Conservation (phyloP, 192 early-diverging fungal genomes). For the Entomortierella chlamydospora region DNA sequence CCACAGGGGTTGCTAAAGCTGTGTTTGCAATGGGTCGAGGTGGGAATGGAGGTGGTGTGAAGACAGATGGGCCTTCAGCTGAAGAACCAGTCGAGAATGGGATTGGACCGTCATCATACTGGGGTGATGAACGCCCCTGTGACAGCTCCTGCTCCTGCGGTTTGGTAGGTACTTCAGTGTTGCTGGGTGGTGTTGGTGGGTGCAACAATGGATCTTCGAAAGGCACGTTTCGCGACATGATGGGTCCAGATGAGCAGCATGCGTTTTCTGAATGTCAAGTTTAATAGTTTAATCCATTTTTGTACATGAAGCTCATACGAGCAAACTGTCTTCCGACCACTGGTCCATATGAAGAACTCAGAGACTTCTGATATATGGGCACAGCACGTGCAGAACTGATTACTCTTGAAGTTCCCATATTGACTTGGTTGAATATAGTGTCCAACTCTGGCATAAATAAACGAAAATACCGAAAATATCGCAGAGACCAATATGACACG, state of each 20-base stretch:
- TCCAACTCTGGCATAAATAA: too few relatives aligned
- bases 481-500: too few relatives aligned
- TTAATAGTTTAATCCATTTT: too few relatives aligned
- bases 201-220: conserved; percentile 50
- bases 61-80: conserved; percentile 11
- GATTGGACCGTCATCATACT: conserved; percentile 48
- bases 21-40: not conserved
- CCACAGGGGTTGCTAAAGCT: not conserved
- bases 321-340: too few relatives aligned
- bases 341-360: too few relatives aligned
- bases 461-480: too few relatives aligned
- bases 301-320: too few relatives aligned
- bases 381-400: too few relatives aligned
- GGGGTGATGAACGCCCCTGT: not conserved
- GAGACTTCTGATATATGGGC: too few relatives aligned
- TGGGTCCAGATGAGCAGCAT: not conserved
- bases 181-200: conserved; percentile 36
- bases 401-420: too few relatives aligned
- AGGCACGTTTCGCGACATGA: conserved; percentile 46
- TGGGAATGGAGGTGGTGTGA: conserved; percentile 15
- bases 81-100: conserved; percentile 24
- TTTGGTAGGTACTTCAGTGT: not conserved
- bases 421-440: too few relatives aligned
- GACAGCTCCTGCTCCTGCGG: not conserved
- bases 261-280: not conserved